phyloP scores from a whole-genome alignment of 2,329 filamentous ascomycete genomes.

The Nectriaceae sp. region DNA sequence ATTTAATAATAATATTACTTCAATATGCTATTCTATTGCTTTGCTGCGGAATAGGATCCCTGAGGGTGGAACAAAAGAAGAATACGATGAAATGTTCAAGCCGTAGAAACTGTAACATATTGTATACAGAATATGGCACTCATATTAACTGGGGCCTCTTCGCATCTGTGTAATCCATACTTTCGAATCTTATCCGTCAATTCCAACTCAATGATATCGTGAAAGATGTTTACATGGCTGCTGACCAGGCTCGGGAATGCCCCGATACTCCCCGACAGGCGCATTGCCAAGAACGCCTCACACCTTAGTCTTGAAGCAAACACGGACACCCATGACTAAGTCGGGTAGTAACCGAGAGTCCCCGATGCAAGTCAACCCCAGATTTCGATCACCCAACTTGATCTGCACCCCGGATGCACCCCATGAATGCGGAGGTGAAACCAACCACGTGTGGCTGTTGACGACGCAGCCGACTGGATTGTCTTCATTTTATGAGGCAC shows the following conservation, averaged over 20 bases:
- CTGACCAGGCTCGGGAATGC: conserved; percentile 1
- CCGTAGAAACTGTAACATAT: too few relatives aligned
- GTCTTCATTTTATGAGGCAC: neutral
- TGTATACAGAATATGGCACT: too few relatives aligned
- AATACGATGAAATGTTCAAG: too few relatives aligned
- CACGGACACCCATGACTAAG: neutral
- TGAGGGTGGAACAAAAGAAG: too few relatives aligned
- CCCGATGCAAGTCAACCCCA: conserved; percentile 3
- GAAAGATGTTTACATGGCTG: too few relatives aligned
- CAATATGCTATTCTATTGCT: too few relatives aligned
- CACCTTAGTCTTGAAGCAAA: neutral
- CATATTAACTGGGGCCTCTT: too few relatives aligned
- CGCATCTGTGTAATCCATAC: too few relatives aligned
- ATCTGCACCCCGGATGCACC: neutral
- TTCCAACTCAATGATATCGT: too few relatives aligned
- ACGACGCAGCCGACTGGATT: neutral
- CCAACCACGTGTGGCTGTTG: too few relatives aligned
- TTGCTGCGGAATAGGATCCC: too few relatives aligned
- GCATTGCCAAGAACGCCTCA: neutral
- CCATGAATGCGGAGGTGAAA: neutral
- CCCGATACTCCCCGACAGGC: conserved; percentile 19
- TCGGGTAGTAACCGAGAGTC: conserved; percentile 1
- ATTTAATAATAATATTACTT: neutral
- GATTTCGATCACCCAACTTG: conserved; percentile 1
- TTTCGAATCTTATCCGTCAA: too few relatives aligned